A percentile compares a stretch with the other conserved stretches of the same genome.
Evolutionary conservation across 2,329 filamentous ascomycete species (phyloP).

Genomic region (Endocalyx cinctus): DNA sequence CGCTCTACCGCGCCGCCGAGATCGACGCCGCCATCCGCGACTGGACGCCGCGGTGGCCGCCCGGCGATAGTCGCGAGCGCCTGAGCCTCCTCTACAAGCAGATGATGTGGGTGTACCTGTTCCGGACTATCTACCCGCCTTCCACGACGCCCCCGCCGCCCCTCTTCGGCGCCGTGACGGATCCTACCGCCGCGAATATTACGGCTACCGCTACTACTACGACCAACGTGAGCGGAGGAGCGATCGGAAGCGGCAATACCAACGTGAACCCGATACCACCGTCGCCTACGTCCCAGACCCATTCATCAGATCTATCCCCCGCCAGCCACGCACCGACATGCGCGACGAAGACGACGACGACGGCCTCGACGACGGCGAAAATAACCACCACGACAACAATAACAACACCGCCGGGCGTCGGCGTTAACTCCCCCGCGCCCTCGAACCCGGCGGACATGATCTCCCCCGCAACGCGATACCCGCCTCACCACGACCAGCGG

Average conservation of each 20-base stretch:
- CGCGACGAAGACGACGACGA: constrained; percentile 3
- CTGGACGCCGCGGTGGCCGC: constrained; percentile 64
- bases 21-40: constrained; percentile 71
- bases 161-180: no score
- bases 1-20: constrained; percentile 66
- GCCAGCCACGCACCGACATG: constrained; percentile 12
- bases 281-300: constrained; percentile 16
- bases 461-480: constrained; percentile 42
- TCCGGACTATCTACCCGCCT: constrained; percentile 57
- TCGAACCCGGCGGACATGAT: no score
- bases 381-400: neutral
- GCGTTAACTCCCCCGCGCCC: constrained; percentile 40
- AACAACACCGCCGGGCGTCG: constrained; percentile 7
- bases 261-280: constrained; percentile 14
- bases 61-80: constrained; percentile 51
- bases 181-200: no score
- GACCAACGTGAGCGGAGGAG: no score
- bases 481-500: constrained; percentile 44
- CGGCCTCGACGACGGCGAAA: neutral
- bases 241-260: neutral
- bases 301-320: constrained; percentile 12
- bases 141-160: constrained; percentile 15
- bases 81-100: constrained; percentile 59
- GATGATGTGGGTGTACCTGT: constrained; percentile 62
- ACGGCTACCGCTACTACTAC: no score